Evolutionary conservation across 2,329 filamentous ascomycete species (phyloP).

Genomic region (Chrysoporthe cubensis): DNA sequence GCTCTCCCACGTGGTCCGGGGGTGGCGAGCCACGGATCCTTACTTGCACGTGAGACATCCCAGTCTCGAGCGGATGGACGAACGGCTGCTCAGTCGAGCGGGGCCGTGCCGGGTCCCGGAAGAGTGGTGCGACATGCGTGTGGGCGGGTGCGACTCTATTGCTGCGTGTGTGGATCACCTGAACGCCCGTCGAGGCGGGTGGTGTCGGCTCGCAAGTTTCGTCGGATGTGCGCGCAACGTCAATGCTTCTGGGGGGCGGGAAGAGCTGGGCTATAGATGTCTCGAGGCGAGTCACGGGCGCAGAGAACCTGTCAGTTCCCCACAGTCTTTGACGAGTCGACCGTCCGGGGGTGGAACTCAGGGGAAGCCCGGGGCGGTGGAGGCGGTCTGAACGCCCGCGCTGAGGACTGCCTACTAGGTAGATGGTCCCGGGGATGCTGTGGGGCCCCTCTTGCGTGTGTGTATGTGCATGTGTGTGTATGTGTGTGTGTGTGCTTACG

Average conservation of each 20-base stretch:
- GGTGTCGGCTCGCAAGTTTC: constrained; percentile 2
- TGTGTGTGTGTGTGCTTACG: too few relatives aligned
- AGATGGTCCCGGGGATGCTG: too few relatives aligned
- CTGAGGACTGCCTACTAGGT: too few relatives aligned
- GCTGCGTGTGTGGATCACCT: constrained; percentile 6
- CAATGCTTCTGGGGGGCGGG: neutral
- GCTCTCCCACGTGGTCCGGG: neutral
- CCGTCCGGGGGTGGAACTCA: neutral
- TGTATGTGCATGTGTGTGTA: too few relatives aligned
- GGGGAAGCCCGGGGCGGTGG: neutral
- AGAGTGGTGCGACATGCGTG: constrained; percentile 12
- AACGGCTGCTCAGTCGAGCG: constrained; percentile 17
- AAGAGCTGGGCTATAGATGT: constrained; percentile 3
- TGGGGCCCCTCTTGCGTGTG: too few relatives aligned
- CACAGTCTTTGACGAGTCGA: neutral
- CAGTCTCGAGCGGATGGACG: constrained; percentile 39
- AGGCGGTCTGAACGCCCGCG: neutral
- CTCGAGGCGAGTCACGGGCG: neutral
- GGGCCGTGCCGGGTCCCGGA: neutral
- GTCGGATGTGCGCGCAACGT: neutral
- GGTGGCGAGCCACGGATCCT: constrained; percentile 24
- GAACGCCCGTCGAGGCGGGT: constrained; percentile 1
- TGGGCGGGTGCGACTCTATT: neutral
- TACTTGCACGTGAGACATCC: constrained; percentile 54
- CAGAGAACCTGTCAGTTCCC: neutral